Evolutionary conservation across 2,329 filamentous ascomycete species (phyloP), one percentile per base, ranked within the genome.

Genomic region (Fusarium sp.): DNA sequence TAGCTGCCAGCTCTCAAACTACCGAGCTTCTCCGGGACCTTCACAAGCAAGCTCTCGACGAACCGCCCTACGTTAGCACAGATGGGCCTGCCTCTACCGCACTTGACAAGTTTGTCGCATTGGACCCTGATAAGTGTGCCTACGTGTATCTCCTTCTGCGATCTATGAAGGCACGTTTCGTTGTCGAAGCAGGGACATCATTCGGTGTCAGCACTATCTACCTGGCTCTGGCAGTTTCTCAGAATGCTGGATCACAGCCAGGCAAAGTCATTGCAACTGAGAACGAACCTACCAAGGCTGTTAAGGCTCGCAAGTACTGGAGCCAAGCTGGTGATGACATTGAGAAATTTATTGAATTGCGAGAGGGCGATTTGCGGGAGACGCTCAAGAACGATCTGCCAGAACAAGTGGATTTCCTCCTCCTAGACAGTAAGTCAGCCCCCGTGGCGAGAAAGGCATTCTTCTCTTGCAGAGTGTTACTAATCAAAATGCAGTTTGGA

Each of bases 171-270:
- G 89, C 89, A 1, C 82, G 81, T 4, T 84, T 84, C 47, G 81
- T 91, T 28, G 85, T 91, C 42, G 90, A 92, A 76, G 89, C 88
- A 0, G 90, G 90, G 2, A 91, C 90, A 1, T 88, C 85, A 47
- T 91, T 89, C 65, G 90, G 90, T 6, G 85, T 92, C 3, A 89
- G 87, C 63, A 91, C 90, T 0, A 89, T 91, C 50, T 92, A 91
- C 67, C 84, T 91, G 5, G 88, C 89, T 0, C 81, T 91, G 5
- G 90, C 89, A 0, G 87, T 88, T 1, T 83, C 83, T 0, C 83
- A 87, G 62, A 90, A 88, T 65, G 82, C 81, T 41, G 64, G 20
- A 45, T 63, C 39, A 17, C 67, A 39, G 77, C 79, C 18, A 59
- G 79, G 60, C 22, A 75, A 45, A 44, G 89, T 92, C 1, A 87